A percentile compares a stretch with the other conserved stretches of the same genome.
phyloP scores from a whole-genome alignment of 176 grass and related monocot genomes.

The Oryza rufipogon region DNA sequence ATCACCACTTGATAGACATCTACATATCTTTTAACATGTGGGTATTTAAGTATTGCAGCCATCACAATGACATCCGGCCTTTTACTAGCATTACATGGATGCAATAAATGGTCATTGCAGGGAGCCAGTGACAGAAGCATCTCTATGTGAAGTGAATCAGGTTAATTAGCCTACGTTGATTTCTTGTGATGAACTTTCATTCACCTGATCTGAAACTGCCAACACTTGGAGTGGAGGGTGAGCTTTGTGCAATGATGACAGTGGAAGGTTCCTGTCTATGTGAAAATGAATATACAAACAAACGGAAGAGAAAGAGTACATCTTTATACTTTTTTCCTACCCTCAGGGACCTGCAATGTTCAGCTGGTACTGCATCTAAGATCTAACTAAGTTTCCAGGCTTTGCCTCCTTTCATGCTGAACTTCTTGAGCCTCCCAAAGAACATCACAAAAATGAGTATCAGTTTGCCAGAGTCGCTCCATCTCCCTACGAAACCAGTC shows the following conservation, averaged over 20 bases:
- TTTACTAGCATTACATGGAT: neutral
- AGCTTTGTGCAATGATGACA: neutral
- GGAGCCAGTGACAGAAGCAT: neutral
- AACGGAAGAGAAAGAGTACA: neutral
- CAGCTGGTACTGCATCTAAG: slow-evolving; percentile 33
- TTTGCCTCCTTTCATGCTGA: slow-evolving; percentile 58
- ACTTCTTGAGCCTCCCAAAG: slow-evolving; percentile 65
- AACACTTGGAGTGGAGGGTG: neutral
- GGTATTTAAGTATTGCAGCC: neutral
- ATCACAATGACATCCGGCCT: neutral
- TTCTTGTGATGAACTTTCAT: slow-evolving; percentile 12
- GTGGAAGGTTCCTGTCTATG: slow-evolving; percentile 13
- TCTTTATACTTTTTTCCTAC: neutral
- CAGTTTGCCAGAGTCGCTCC: slow-evolving; percentile 59
- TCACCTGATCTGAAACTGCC: slow-evolving; percentile 19
- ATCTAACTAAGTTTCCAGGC: slow-evolving; percentile 69
- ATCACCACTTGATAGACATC: neutral
- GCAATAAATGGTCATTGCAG: neutral
- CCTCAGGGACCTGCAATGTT: neutral
- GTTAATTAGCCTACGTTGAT: neutral
- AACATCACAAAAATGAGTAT: slow-evolving; percentile 64
- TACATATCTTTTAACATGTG: neutral
- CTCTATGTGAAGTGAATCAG: slow-evolving; percentile 17
- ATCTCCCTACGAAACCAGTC: slow-evolving; percentile 51
- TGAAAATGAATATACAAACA: neutral